Evolutionary conservation across 805 yeast species (phyloP), one percentile per base, ranked within the genome.

Genomic region (Barnettozyma pratensis): DNA sequence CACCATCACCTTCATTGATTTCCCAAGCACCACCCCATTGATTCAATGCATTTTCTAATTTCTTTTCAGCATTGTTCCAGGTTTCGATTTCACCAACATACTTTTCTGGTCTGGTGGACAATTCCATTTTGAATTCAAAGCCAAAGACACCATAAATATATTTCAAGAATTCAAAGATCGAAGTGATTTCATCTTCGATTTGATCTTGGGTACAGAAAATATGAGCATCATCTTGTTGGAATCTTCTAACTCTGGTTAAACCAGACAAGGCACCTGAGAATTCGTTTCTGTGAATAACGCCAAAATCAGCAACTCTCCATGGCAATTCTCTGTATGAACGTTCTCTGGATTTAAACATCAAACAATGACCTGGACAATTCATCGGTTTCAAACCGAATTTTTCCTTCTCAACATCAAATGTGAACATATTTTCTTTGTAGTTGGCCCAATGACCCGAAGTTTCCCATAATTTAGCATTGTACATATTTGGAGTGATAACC

Each of bases 191-290:
- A 46, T 72, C 68, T 65, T 83, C 95, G 59, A 92, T 89, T 75
- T 92, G 98, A 54, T 85, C 96, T 58, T 79, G 83, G 48, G 89
- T 83, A 77, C 98, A 94, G 85, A 92, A 92, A 58, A 92, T 92
- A 69, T 92, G 99, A 42, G 97, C 97, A 72, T 92, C 99, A 70
- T 92, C 99, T 75, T 92, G 99, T 72, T 92, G 99, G 87, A 92
- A 92, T 72, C 98, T 83, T 74, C 99, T 87, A 42, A 94, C 98
- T 74, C 99, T 86, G 48, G 99, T 94, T 68, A 92, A 81, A 44
- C 94, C 94, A 39, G 97, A 82, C 57, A 92, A 76, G 10, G 98
- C 97, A 71, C 98, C 98, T 39, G 94, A 83, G 60, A 85, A 87
- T 71, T 92, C 99, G 69, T 92, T 92, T 77, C 99, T 84, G 75